Evolutionary conservation across 2,329 filamentous ascomycete species (phyloP).

Genomic region (Clarireedia hainanense): DNA sequence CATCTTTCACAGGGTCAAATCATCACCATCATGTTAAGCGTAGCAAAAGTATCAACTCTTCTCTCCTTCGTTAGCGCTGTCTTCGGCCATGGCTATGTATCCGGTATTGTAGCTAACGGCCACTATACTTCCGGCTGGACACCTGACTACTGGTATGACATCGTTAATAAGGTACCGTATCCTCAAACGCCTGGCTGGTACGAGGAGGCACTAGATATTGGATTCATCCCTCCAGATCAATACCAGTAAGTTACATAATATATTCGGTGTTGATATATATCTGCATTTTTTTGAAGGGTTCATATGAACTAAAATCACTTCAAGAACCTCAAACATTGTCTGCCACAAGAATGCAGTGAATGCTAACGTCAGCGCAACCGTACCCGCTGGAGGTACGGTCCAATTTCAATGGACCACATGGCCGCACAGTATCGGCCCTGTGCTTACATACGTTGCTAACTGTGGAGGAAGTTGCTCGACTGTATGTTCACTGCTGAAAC

Average conservation of each 20-base stretch:
- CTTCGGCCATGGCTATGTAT: constrained; percentile 36
- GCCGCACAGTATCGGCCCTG: constrained; percentile 39
- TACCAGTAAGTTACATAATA: constrained; percentile 26
- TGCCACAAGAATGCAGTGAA: constrained; percentile 39
- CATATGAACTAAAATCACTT: background rate
- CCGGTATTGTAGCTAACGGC: constrained; percentile 38
- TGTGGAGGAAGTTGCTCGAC: constrained; percentile 33
- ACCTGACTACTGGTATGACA: constrained; percentile 26
- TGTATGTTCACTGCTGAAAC: constrained; percentile 14
- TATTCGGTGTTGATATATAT: too few relatives aligned
- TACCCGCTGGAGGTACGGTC: constrained; percentile 39
- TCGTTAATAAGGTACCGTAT: constrained; percentile 15
- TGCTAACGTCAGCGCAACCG: constrained; percentile 34
- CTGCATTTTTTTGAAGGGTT: background rate
- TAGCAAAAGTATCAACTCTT: background rate
- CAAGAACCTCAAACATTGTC: constrained; percentile 36
- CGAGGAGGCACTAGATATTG: constrained; percentile 40
- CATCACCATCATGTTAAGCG: background rate
- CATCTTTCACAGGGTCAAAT: background rate
- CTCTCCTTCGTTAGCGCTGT: background rate
- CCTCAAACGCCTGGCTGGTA: constrained; percentile 33
- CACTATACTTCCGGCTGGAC: constrained; percentile 23
- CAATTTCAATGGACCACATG: constrained; percentile 42
- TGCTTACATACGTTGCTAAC: constrained; percentile 24
- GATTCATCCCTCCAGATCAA: constrained; percentile 39